Evolutionary conservation across 768 basidiomycete species (phyloP), one percentile per base, ranked within the genome.

Genomic region (Bullera alba): DNA sequence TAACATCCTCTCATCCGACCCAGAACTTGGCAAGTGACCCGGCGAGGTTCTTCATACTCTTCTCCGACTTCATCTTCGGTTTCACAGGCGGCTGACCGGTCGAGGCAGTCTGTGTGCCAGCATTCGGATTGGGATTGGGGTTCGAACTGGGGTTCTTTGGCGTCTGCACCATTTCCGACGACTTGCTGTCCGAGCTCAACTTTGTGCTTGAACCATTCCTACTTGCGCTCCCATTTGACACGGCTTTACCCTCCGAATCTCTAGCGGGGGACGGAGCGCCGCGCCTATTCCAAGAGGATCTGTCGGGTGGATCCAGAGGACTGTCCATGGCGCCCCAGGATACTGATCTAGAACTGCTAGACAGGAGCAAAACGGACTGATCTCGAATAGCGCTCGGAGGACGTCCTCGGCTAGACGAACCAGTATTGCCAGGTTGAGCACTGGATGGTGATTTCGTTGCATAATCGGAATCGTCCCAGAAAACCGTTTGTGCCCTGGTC

Each of bases 381-480:
- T 44, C 16, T 17, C 52, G 38, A 14, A 28, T 42, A 10, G 25
- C 19, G 12, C 37, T 39, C 10, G n/a, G n/a, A n/a, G n/a, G n/a
- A n/a, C n/a, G n/a, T n/a, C n/a, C n/a, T n/a, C n/a, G n/a, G n/a
- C n/a, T n/a, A n/a, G n/a, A n/a, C n/a, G n/a, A n/a, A n/a, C n/a
- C n/a, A n/a, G n/a, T n/a, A n/a, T n/a, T n/a, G n/a, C n/a, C 7
- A 21, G 37, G 37, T 12, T 21, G 8, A 21, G 19, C 37, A 21
- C 7, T 10, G 22, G 37, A 8, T 8, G 37, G 10, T 7, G 10
- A 10, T 10, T 10, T 10, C 19, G 37, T 10, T 16, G 65, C 65
- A 50, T 60, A 67, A 7, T 57, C 58, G 21, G 63, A 53, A 27
- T 72, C 70, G 46, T 69, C 68, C 70, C 70, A 72, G 34, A 65